Evolutionary conservation across 768 basidiomycete species (phyloP).

Genomic region (Neoboletus magnificus): DNA sequence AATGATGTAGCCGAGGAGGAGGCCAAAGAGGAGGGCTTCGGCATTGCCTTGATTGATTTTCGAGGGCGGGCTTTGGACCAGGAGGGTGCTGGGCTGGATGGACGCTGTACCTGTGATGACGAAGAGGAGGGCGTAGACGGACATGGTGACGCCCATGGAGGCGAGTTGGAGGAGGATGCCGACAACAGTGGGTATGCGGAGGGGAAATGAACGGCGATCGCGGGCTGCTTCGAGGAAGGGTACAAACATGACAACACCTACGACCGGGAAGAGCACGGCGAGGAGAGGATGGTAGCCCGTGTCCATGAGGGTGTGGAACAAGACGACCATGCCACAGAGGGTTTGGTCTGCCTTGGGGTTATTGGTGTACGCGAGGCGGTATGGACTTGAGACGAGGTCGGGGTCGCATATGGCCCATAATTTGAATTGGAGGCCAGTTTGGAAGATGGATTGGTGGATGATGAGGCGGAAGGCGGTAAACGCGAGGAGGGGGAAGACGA

Average conservation of each 20-base stretch:
- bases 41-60: conserved; percentile 44
- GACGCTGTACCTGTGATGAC: conserved; percentile 37
- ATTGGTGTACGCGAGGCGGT: conserved; percentile 41
- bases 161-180: conserved; percentile 40
- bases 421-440: conserved; percentile 8
- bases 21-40: conserved; percentile 50
- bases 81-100: background rate
- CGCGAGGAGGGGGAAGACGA: conserved; percentile 18
- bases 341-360: conserved; percentile 30
- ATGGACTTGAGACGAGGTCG: conserved; percentile 20
- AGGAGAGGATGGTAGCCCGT: conserved; percentile 16
- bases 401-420: conserved; percentile 36
- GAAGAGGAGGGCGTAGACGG: conserved; percentile 49
- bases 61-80: conserved; percentile 8
- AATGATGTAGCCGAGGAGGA: conserved; percentile 43
- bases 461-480: conserved; percentile 10
- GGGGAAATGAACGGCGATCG: conserved; percentile 29
- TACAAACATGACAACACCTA: conserved; percentile 31
- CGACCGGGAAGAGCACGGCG: conserved; percentile 8
- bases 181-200: conserved; percentile 42
- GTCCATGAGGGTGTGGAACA: conserved; percentile 40
- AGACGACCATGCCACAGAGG: conserved; percentile 32
- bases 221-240: conserved; percentile 46
- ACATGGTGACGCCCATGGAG: conserved; percentile 42
- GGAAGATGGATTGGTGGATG: conserved; percentile 10